Base-by-base conservation (phyloP, 2,329 filamentous ascomycete species). In the Monilinia fructicola region DNA sequence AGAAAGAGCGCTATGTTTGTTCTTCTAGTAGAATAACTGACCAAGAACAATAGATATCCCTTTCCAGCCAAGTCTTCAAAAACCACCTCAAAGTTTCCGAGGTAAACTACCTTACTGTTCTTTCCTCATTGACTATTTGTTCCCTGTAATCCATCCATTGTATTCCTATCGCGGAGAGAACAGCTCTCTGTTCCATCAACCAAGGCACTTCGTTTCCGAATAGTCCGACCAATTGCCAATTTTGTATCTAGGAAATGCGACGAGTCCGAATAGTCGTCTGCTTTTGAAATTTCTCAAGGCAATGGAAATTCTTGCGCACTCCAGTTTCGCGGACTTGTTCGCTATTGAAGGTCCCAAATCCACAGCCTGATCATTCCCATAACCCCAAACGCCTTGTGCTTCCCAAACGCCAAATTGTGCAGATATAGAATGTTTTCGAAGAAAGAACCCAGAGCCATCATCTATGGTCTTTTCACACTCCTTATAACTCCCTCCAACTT, bases 151-250 rank as follows among this genome's bases (percentile, higher is more conserved):
- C n/a, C n/a, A 23, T 42, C 40, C 40, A 42, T 18, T 21, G 21
- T 18, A 23, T 23, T 48, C 21, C 7, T 48, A 48, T 48, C 31
- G 66, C 70, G 40, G 86, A 83, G 83, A 98, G 97, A 80, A 80
- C 89, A 90, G 73, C 88, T 89, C 74, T 92, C 89, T 69, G 97
- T 90, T 65, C 94, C 94, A 69, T 91, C 92, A 38, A 98, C 93
- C 18, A 98, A 84, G 94, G 93, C 0, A 90, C 91, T 79, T 97
- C 94, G 2, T 93, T 0, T 95, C 94, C 0, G 93, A 92, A 21
- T 98, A 88, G 3, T 96, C 88, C 59, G 10, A 42, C 12, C 12
- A 3, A 23, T 54, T 14, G 21, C 40, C 2, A 38, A 38, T 40
- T 54, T 6, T 16, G 26, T 42, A 11, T 35, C 6, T 55, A 14